Evolutionary conservation across 768 basidiomycete species (phyloP).

Genomic region (Leccinum rimulosum): DNA sequence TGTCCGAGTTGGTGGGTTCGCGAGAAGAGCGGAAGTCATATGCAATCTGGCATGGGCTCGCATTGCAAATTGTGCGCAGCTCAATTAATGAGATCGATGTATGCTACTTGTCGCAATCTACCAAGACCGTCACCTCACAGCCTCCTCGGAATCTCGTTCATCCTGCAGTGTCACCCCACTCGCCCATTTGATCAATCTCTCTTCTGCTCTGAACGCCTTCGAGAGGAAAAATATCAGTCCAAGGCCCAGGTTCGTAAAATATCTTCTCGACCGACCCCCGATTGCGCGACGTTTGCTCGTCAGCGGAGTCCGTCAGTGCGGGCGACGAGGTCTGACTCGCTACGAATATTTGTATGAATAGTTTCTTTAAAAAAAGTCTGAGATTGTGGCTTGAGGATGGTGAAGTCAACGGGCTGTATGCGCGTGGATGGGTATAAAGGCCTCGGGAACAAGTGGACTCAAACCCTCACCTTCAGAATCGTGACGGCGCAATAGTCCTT

Average conservation of each 20-base stretch:
- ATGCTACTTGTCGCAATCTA: not conserved
- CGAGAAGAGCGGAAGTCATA: too few relatives aligned
- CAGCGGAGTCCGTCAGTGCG: slow-evolving; percentile 39
- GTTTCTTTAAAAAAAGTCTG: slow-evolving; percentile 64
- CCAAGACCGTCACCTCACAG: slow-evolving; percentile 5
- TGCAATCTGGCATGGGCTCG: too few relatives aligned
- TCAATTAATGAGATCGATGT: not conserved
- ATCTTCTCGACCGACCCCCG: slow-evolving; percentile 69
- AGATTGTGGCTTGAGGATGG: slow-evolving; percentile 58
- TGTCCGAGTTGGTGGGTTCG: too few relatives aligned
- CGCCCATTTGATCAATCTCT: slow-evolving; percentile 64
- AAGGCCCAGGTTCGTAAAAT: slow-evolving; percentile 66
- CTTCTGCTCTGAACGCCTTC: slow-evolving; percentile 39
- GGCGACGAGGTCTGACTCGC: slow-evolving; percentile 77
- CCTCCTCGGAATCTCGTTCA: slow-evolving; percentile 52
- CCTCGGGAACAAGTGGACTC: not conserved
- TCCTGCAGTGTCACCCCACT: slow-evolving; percentile 57
- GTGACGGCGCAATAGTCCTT: slow-evolving; percentile 73
- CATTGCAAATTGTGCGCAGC: too few relatives aligned
- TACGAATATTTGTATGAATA: slow-evolving; percentile 69
- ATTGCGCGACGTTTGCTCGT: slow-evolving; percentile 45
- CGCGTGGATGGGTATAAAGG: not conserved
- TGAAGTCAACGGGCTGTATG: slow-evolving; percentile 88
- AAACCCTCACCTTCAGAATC: slow-evolving; percentile 70
- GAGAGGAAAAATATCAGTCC: slow-evolving; percentile 77